These are phyloP conservation scores for Iris pallida DNA, from an alignment of 116 monocot genomes.

Conservation along the genomic window DNA sequence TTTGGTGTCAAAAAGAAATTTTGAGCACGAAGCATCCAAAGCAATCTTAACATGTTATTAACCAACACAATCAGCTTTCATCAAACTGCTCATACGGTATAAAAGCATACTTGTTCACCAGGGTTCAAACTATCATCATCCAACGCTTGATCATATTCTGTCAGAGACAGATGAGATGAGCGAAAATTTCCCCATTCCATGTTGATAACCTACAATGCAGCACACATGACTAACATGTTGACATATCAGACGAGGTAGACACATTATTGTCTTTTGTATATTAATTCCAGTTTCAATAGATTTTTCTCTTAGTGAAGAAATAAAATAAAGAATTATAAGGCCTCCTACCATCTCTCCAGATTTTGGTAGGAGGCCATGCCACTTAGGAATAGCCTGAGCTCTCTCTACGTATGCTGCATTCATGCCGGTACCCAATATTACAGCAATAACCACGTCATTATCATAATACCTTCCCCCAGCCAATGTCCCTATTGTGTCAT, in stretches of 20 bases:
- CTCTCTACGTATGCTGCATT: constrained; percentile 79
- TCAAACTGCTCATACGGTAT: too few species aligned
- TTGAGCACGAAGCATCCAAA: neutral
- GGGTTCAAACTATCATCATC: too few species aligned
- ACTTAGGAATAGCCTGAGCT: constrained; percentile 77
- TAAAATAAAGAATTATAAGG: neutral
- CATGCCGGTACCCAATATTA: constrained; percentile 74
- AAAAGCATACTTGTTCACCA: constrained; percentile 65
- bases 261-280: too few species aligned
- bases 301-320: too few species aligned
- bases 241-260: too few species aligned
- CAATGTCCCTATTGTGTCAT: constrained; percentile 72
- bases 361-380: constrained; percentile 64
- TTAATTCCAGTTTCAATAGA: too few species aligned
- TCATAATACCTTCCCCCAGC: constrained; percentile 67
- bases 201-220: too few species aligned
- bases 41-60: neutral
- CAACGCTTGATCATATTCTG: too few species aligned
- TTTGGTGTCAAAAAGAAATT: constrained; percentile 8
- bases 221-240: too few species aligned
- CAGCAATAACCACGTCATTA: constrained; percentile 65
- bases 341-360: constrained; percentile 68
- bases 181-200: too few species aligned
- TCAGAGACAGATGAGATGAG: too few species aligned
- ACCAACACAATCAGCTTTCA: neutral